Conservation (phyloP, 208 protist species). For the Trypanosoma platydactyli region DNA sequence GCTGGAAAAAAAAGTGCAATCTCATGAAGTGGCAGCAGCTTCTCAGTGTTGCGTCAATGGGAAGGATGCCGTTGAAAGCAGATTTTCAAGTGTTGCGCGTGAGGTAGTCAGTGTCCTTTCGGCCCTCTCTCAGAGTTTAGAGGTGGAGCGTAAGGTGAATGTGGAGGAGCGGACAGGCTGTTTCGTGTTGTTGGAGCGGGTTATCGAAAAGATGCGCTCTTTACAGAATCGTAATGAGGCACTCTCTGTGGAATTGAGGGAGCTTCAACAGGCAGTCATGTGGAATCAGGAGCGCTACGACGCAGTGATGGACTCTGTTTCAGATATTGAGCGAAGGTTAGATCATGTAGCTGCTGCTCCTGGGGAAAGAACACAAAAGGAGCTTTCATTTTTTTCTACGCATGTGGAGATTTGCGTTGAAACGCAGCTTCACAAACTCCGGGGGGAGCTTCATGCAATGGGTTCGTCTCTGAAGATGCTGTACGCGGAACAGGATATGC, state of each 20-base stretch:
- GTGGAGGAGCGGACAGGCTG: conserved; percentile 29
- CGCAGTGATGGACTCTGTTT: not conserved
- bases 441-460: conserved; percentile 9
- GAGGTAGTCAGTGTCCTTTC: conserved; percentile 34
- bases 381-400: not conserved
- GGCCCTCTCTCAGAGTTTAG: conserved; percentile 31
- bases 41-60: not conserved
- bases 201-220: conserved; percentile 27
- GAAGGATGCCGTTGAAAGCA: not conserved
- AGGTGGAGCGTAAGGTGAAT: conserved; percentile 35
- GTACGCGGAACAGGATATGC: not conserved
- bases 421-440: conserved; percentile 3
- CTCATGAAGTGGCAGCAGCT: not conserved
- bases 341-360: not conserved
- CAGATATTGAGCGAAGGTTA: not conserved
- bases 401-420: not conserved
- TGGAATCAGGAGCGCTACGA: not conserved
- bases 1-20: conserved; percentile 4
- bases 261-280: not conserved
- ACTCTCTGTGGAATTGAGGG: conserved; percentile 8
- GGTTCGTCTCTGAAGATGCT: not conserved
- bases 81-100: conserved; percentile 13
- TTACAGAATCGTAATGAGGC: conserved; percentile 27
- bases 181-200: conserved; percentile 29
- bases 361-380: no score